These are phyloP conservation scores for Candida albicans DNA, from an alignment of 1,139 yeast species.

Conservation along the genomic window DNA sequence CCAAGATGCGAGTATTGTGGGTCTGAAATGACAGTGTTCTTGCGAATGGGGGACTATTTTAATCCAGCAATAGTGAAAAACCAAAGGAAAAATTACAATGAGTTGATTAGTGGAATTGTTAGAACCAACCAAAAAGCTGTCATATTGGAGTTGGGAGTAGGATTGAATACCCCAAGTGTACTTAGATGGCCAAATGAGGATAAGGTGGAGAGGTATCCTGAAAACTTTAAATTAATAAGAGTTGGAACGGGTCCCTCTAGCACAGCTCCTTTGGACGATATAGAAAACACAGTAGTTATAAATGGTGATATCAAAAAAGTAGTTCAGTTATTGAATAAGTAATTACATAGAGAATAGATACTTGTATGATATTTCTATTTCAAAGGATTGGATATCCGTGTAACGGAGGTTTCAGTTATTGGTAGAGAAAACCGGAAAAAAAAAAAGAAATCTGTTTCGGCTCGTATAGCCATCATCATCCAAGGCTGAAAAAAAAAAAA, in stretches of 20 bases:
- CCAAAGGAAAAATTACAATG: slow-evolving; percentile 1
- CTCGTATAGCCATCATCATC: slow-evolving; percentile 1
- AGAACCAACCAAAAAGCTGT: slow-evolving; percentile 1
- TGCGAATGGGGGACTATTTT: slow-evolving; percentile 9
- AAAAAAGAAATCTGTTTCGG: slow-evolving; percentile 2
- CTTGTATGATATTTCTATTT: too few species aligned
- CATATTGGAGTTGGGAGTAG: slow-evolving; percentile 11
- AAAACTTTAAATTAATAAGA: slow-evolving; percentile 8
- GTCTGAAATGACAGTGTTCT: slow-evolving; percentile 10
- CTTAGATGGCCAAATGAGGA: slow-evolving; percentile 11
- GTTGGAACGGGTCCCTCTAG: slow-evolving; percentile 9
- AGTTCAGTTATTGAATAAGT: slow-evolving; percentile 2
- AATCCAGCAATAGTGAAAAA: slow-evolving; percentile 3
- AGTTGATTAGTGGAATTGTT: slow-evolving; percentile 1
- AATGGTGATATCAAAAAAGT: slow-evolving; percentile 7
- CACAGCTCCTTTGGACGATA: slow-evolving; percentile 2
- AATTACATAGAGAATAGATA: neutral
- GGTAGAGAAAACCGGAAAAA: neutral
- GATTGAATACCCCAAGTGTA: slow-evolving; percentile 11
- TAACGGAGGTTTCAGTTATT: neutral
- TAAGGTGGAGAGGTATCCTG: slow-evolving; percentile 2
- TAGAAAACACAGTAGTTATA: slow-evolving; percentile 6
- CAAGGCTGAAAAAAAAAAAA: neutral
- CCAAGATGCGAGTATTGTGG: slow-evolving; percentile 10
- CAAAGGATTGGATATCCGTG: neutral